Percentiles rank a stretch among this genome's conserved stretches.
phyloP scores from a whole-genome alignment of 345 rosid genomes.

The Camelina sativa region DNA sequence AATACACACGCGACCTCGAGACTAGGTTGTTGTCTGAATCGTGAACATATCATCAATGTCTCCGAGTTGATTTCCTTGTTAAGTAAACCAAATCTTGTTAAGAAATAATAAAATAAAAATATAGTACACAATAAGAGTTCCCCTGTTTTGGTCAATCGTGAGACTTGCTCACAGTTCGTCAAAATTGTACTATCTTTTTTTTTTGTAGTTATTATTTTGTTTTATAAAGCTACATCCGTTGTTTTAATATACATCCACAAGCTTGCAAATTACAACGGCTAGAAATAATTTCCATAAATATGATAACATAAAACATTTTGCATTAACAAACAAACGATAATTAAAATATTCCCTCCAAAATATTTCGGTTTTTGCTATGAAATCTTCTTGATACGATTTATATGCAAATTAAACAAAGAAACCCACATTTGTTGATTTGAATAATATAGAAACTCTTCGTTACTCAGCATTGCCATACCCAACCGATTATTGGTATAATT shows the following conservation, averaged over 20 bases:
- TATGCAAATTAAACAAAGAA: too few species aligned
- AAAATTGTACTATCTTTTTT: too few species aligned
- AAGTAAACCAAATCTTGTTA: constrained; percentile 1
- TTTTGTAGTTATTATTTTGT: not conserved
- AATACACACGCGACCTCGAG: constrained; percentile 40
- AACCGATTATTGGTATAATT: too few species aligned
- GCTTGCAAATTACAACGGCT: not conserved
- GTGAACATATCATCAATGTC: constrained; percentile 3
- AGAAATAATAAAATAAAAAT: not conserved
- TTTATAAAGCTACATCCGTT: not conserved
- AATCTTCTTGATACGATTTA: too few species aligned
- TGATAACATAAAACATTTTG: not conserved
- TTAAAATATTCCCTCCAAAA: too few species aligned
- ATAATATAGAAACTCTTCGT: too few species aligned
- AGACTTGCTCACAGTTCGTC: not conserved
- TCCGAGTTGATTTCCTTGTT: not conserved
- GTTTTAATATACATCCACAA: not conserved
- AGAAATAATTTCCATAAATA: not conserved
- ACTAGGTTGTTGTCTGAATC: constrained; percentile 33
- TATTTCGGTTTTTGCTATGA: too few species aligned
- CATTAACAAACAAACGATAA: not conserved
- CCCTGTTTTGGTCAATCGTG: not conserved
- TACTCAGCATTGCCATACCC: too few species aligned
- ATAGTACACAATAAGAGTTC: not conserved
- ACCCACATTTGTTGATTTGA: too few species aligned